Conservation (phyloP, 139 green algal genomes). For the Asterochloris sp. region DNA sequence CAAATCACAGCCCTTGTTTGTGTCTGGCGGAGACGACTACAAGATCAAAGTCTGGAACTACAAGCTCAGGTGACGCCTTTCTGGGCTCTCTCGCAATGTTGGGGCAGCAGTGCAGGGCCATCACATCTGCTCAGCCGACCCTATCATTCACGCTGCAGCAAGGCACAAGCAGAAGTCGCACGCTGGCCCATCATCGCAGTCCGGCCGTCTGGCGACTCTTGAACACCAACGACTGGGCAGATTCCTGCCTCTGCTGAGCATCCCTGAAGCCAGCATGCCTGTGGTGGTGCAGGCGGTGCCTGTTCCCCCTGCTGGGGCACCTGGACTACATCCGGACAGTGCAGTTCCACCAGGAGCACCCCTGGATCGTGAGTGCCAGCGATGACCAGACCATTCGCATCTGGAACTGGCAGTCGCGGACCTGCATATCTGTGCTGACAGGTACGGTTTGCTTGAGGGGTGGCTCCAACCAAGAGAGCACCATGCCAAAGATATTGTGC, state of each 20-base stretch:
- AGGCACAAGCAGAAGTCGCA: too few relatives aligned
- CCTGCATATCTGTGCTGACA: constrained; percentile 96
- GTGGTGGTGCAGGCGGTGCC: constrained; percentile 55
- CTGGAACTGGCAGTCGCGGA: constrained; percentile 99
- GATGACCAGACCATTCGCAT: constrained; percentile 99
- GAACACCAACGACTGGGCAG: too few relatives aligned
- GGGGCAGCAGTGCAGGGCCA: too few relatives aligned
- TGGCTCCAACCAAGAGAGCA: background rate
- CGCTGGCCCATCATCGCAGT: too few relatives aligned
- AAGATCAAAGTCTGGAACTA: constrained; percentile 85
- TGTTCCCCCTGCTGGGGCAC: constrained; percentile 99
- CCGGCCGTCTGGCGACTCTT: too few relatives aligned
- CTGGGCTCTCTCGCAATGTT: too few relatives aligned
- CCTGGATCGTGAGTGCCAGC: constrained; percentile 95
- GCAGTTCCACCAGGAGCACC: constrained; percentile 82
- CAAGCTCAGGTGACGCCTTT: constrained; percentile 15
- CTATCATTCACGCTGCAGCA: too few relatives aligned
- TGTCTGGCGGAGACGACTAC: constrained; percentile 97
- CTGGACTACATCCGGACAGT: constrained; percentile 99
- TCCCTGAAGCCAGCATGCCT: constrained; percentile 82
- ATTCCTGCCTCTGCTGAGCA: constrained; percentile 36
- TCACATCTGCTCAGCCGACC: too few relatives aligned
- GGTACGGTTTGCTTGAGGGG: too few relatives aligned
- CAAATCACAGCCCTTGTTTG: constrained; percentile 95
- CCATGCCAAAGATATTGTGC: background rate